Conservation (phyloP, 1,284 basidiomycete genomes). For the Schizophyllum amplum region DNA sequence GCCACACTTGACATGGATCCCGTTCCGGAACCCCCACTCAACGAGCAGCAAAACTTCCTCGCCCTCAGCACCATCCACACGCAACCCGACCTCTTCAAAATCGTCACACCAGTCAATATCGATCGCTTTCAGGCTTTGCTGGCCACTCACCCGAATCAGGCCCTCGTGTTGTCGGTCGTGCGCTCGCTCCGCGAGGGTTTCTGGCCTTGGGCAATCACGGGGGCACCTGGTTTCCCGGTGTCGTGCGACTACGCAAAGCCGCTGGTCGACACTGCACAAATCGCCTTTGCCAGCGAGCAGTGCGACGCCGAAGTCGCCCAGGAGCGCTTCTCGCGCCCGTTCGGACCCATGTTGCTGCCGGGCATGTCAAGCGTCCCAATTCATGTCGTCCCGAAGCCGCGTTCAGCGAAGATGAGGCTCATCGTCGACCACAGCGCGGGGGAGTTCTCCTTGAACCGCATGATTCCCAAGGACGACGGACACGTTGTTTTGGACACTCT, state of each 20-base stretch:
- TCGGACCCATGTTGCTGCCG: constrained; percentile 25
- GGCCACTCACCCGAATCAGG: constrained; percentile 21
- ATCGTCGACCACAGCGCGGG: constrained; percentile 28
- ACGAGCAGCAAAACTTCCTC: constrained; percentile 12
- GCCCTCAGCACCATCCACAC: constrained; percentile 14
- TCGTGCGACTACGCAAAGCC: constrained; percentile 15
- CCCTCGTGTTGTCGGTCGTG: constrained; percentile 20
- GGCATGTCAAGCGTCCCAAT: constrained; percentile 31
- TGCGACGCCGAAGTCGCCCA: constrained; percentile 19
- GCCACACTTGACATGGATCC: constrained; percentile 5
- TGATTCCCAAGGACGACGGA: constrained; percentile 18
- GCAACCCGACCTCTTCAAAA: constrained; percentile 19
- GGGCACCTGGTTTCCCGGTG: background rate
- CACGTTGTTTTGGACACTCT: constrained; percentile 15
- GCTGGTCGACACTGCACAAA: background rate
- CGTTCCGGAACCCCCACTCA: constrained; percentile 15
- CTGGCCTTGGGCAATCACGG: constrained; percentile 19
- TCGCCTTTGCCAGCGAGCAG: constrained; percentile 20
- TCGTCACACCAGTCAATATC: constrained; percentile 27
- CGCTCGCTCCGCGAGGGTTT: constrained; percentile 21
- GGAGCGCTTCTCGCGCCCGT: constrained; percentile 23
- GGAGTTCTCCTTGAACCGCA: constrained; percentile 20
- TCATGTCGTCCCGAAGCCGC: constrained; percentile 25
- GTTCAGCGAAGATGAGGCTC: constrained; percentile 22
- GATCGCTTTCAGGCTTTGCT: constrained; percentile 19